Evolutionary conservation across 208 protist genomes (phyloP), one percentile per base, ranked within the genome.

Genomic region (Trypanosoma theileri): DNA sequence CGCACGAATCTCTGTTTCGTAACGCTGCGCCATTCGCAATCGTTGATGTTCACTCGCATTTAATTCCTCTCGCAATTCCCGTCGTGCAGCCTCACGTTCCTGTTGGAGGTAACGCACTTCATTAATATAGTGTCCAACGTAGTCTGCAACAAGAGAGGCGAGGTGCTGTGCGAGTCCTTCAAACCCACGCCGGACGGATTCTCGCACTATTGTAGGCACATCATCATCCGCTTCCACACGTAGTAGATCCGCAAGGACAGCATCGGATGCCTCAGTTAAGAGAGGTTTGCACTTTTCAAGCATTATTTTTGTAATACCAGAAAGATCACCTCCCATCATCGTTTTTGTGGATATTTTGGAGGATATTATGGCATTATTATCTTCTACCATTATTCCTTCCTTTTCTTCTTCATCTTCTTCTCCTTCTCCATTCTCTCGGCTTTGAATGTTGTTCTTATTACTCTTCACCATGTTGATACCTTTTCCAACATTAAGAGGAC

Each of bases 221-320:
- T 82, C 72, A 55, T 73, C 67, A 40, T 46, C 61, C 1, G 70
- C 77, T 35, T 82, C 65, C 12, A 78, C 69, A 10, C 59, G 44
- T 12, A 74, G 35, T n/a, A 82, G 66, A 26, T 69, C 66, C 14
- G 28, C 66, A 0, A 81, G 62, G 9, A 77, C 55, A 22, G 48
- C 70, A 11, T 61, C 42, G 0, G 53, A 41, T 14, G 64, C 75
- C 7, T 45, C 62, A 24, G 21, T 21, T n/a, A 75, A 31, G n/a
- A 75, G 16, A 3, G 55, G 44, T 1, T 56, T 42, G 40, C 58
- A 66, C 54, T 74, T 66, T n/a, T 61, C 28, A 51, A n/a, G 40
- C 48, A 73, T 66, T 54, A 55, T 24, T 14, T 22, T 50, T 21
- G 35, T 1, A 46, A 67, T 58, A 21, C 64, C 52, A 54, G 42